Evolutionary conservation across 371 early-diverging fungal species (phyloP), one percentile per base, ranked within the genome.

Genomic region (Lichtheimia hyalospora): DNA sequence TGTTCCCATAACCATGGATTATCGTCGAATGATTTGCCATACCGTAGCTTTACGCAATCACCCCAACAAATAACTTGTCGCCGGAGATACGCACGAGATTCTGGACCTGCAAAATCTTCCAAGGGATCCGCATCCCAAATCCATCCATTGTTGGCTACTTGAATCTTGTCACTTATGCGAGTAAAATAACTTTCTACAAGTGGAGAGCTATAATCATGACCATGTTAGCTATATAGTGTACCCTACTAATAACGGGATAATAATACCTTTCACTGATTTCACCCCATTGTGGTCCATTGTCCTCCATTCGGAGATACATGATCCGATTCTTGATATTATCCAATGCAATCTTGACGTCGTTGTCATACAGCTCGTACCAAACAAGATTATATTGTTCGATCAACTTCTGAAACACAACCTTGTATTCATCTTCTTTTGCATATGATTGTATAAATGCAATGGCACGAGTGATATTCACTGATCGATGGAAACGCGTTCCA

Each of bases 21-120:
- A 63, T 96, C 96, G 27, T 86, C 84, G 3, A 91, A 91, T 6
- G 75, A 63, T 21, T 84, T 67, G 28, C 99, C 99, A 67, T 96
- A 98, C 23, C 95, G 89, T 51, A 98, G 84, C 64, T 98, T 98
- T 24, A 96, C 97, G 75, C 99, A 98, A 70, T 98, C 99, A 16
- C 97, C 96, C 99, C 99, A 98, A 15, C 94, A 85, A 68, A 98
- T 97, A 20, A 98, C 91, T 64, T 96, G 94, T 54, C 97, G 90
- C 13, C 89, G 83, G 27, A 98, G 73, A 67, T 97, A 98, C 0
- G 96, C 92, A 58, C 87, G 85, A 4, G 94, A 93, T 41, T 75
- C 81, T 14, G 89, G 81, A 16, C 90, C 90, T 10, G 96, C 97
- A 85, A 98, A 97, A 74, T 97, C 94, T 39, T 84, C 70, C 49